A percentile compares a stretch with the other conserved stretches of the same genome.
These are phyloP conservation scores for Sarocladiaceae sp. DNA, from an alignment of 2,329 filamentous ascomycete genomes.

Conservation along the genomic window DNA sequence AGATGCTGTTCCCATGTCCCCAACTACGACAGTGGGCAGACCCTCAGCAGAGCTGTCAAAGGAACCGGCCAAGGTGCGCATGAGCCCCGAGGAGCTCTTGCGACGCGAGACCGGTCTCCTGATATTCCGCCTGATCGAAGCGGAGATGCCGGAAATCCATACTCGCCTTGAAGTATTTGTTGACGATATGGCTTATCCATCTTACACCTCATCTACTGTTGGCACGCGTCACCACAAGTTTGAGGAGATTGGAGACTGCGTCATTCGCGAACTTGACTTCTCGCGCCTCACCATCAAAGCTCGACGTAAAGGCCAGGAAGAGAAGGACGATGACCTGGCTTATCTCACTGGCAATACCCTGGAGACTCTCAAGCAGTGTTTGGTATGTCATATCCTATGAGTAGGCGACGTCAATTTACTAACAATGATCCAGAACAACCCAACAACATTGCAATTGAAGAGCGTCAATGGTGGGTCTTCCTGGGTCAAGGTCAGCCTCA, in stretches of 20 bases:
- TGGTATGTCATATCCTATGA: slow-evolving; percentile 45
- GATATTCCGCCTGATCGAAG: slow-evolving; percentile 91
- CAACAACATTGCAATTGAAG: slow-evolving; percentile 73
- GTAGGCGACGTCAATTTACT: background rate
- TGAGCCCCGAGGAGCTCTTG: slow-evolving; percentile 73
- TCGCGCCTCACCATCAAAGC: slow-evolving; percentile 86
- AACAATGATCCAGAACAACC: slow-evolving; percentile 63
- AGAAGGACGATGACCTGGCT: slow-evolving; percentile 72
- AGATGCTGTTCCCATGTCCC: slow-evolving; percentile 14
- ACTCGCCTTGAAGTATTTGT: slow-evolving; percentile 82
- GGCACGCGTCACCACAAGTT: slow-evolving; percentile 64
- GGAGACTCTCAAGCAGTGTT: slow-evolving; percentile 78
- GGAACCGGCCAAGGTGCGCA: slow-evolving; percentile 66
- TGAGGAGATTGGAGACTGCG: slow-evolving; percentile 90
- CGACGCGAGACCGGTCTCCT: slow-evolving; percentile 87
- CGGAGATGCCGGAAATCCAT: slow-evolving; percentile 69
- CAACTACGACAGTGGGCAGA: slow-evolving; percentile 37
- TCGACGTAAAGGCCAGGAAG: slow-evolving; percentile 71
- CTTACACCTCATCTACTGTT: slow-evolving; percentile 75
- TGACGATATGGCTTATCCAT: slow-evolving; percentile 89
- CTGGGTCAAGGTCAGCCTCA: slow-evolving; percentile 84
- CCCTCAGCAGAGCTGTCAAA: slow-evolving; percentile 41
- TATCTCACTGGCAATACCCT: slow-evolving; percentile 80
- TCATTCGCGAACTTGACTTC: slow-evolving; percentile 95
- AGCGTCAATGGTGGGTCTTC: slow-evolving; percentile 64